Evolutionary conservation across 805 yeast genomes (phyloP).

Genomic region (Metschnikowia amazonensis): DNA sequence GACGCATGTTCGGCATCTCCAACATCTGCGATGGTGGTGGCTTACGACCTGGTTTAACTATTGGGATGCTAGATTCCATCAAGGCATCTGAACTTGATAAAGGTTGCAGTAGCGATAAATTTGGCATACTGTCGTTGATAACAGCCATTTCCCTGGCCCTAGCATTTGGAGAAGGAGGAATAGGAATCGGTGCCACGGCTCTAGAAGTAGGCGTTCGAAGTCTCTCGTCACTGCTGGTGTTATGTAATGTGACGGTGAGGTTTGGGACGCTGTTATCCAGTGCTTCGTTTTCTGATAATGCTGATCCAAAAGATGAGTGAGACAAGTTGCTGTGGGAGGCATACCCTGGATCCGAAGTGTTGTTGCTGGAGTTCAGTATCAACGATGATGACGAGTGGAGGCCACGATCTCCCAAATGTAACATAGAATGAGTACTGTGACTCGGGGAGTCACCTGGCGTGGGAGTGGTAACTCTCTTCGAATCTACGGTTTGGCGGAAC

Average conservation of each 20-base stretch:
- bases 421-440: neutral
- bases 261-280: conserved; percentile 1
- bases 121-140: conserved; percentile 19
- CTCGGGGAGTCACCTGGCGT: neutral
- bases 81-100: conserved; percentile 12
- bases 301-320: conserved; percentile 26
- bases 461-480: conserved; percentile 26
- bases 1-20: neutral
- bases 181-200: conserved; percentile 22
- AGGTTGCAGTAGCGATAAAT: conserved; percentile 13
- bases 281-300: conserved; percentile 19
- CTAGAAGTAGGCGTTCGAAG: neutral
- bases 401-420: neutral
- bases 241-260: neutral
- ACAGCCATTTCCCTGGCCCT: conserved; percentile 25
- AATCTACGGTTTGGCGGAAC: conserved; percentile 36
- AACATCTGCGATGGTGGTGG: conserved; percentile 12
- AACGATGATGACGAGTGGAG: neutral
- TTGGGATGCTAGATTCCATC: conserved; percentile 2
- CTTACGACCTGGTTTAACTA: conserved; percentile 13
- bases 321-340: conserved; percentile 18
- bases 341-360: neutral
- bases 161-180: conserved; percentile 30
- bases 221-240: neutral
- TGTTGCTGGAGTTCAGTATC: conserved; percentile 1